These are phyloP conservation scores for Arxiozyma telluris DNA, from an alignment of 1,139 yeast genomes.

Conservation along the genomic window DNA sequence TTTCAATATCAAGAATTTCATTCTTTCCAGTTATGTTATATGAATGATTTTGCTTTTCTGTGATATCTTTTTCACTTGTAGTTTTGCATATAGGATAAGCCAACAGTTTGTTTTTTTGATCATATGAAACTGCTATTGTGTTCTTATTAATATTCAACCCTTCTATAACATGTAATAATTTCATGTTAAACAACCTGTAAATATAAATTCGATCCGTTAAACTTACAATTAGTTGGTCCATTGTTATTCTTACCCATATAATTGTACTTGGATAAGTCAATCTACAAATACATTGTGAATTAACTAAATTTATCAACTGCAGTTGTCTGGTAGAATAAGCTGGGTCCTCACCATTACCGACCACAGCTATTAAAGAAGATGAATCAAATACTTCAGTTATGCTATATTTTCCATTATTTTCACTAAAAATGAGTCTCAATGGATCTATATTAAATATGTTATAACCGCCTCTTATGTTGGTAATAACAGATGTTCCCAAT, in stretches of 20 bases:
- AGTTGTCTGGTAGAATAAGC: constrained; percentile 70
- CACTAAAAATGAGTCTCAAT: constrained; percentile 65
- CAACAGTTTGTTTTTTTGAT: constrained; percentile 51
- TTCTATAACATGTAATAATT: constrained; percentile 77
- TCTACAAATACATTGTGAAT: constrained; percentile 64
- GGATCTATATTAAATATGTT: constrained; percentile 82
- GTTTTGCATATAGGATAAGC: constrained; percentile 61
- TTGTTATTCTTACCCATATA: constrained; percentile 66
- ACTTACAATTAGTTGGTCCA: constrained; percentile 63
- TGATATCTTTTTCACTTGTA: background rate
- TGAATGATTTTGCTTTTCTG: background rate
- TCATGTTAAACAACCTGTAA: constrained; percentile 83
- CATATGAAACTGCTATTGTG: constrained; percentile 53
- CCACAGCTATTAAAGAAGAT: constrained; percentile 77
- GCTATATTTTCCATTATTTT: constrained; percentile 48
- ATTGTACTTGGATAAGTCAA: constrained; percentile 81
- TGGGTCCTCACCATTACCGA: constrained; percentile 78
- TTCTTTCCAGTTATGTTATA: background rate
- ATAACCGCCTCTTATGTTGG: constrained; percentile 39
- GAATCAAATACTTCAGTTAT: constrained; percentile 84
- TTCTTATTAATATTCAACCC: constrained; percentile 60
- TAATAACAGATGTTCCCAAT: background rate
- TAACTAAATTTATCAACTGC: constrained; percentile 72
- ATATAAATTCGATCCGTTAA: constrained; percentile 80
- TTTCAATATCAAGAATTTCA: background rate